phyloP scores from a whole-genome alignment of 2,329 filamentous ascomycete species.

The Paecilomyces sp. region DNA sequence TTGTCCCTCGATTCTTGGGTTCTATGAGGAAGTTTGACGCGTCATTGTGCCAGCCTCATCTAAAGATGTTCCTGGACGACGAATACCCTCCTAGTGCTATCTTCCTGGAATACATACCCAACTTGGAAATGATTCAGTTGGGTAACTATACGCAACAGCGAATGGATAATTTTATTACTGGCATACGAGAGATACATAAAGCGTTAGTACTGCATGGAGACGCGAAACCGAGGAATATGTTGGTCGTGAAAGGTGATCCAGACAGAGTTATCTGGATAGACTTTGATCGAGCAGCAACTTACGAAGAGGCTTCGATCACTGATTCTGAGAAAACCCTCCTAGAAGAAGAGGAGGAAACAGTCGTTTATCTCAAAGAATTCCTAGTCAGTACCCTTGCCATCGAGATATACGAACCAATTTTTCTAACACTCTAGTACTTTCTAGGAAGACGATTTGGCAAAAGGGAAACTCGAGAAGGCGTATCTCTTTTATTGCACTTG shows the following conservation, averaged over 20 bases:
- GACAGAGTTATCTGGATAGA: conserved; percentile 10
- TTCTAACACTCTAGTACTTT: neutral
- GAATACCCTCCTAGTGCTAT: conserved; percentile 7
- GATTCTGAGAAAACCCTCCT: conserved; percentile 2
- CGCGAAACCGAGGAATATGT: conserved; percentile 7
- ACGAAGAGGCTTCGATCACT: conserved; percentile 1
- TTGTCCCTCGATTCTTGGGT: conserved; percentile 5
- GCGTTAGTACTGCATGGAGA: conserved; percentile 6
- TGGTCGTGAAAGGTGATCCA: conserved; percentile 7
- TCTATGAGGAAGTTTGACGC: conserved; percentile 5
- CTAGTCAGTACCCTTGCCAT: neutral
- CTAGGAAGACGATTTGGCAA: neutral
- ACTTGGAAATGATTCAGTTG: conserved; percentile 4
- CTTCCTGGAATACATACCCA: conserved; percentile 10
- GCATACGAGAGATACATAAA: conserved; percentile 7
- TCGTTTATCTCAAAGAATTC: neutral
- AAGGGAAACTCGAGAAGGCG: neutral
- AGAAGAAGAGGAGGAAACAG: conserved; percentile 1
- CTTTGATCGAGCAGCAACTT: conserved; percentile 4
- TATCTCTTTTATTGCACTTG: neutral
- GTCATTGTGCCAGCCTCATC: conserved; percentile 1
- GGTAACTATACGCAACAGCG: conserved; percentile 4
- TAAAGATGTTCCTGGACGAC: conserved; percentile 6
- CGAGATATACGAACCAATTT: neutral
- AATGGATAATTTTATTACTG: conserved; percentile 2